Percentiles rank a stretch among this genome's conserved stretches.
phyloP scores from a whole-genome alignment of 2,329 filamentous ascomycete species.

The Ceratocystis cubensis region DNA sequence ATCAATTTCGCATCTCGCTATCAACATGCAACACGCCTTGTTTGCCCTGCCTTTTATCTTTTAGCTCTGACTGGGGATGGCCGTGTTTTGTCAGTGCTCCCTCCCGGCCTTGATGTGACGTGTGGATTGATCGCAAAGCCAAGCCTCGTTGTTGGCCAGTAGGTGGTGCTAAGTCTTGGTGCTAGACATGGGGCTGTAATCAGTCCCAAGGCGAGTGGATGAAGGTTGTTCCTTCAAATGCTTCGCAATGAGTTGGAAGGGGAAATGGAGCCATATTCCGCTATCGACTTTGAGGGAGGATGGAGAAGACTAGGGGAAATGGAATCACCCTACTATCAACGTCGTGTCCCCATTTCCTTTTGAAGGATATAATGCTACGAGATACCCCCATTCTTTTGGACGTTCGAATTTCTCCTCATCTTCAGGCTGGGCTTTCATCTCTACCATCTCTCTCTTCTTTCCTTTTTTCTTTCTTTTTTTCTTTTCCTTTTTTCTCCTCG shows the following conservation, averaged over 20 bases:
- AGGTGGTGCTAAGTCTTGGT: background rate
- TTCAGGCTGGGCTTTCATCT: slow-evolving; percentile 5
- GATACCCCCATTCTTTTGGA: background rate
- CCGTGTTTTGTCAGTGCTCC: background rate
- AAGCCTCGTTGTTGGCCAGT: background rate
- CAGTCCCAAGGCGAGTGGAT: background rate
- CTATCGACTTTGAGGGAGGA: background rate
- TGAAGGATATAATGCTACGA: slow-evolving; percentile 2
- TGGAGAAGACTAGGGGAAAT: background rate
- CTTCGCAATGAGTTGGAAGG: background rate
- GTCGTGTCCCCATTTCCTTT: background rate
- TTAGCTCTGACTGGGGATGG: background rate
- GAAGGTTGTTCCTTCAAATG: slow-evolving; percentile 6
- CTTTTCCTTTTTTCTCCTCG: background rate
- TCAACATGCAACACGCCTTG: background rate
- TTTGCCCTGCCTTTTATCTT: background rate
- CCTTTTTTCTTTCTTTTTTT: background rate
- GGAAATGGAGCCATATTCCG: background rate
- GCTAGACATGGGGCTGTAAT: slow-evolving; percentile 6
- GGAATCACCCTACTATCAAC: background rate
- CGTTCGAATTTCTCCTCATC: background rate
- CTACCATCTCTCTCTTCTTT: background rate
- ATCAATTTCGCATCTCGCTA: background rate
- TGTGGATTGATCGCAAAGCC: background rate
- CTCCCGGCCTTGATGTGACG: background rate